These are phyloP conservation scores for Epichloe uncinata DNA, from an alignment of 2,329 filamentous ascomycete species.

Conservation along the genomic window DNA sequence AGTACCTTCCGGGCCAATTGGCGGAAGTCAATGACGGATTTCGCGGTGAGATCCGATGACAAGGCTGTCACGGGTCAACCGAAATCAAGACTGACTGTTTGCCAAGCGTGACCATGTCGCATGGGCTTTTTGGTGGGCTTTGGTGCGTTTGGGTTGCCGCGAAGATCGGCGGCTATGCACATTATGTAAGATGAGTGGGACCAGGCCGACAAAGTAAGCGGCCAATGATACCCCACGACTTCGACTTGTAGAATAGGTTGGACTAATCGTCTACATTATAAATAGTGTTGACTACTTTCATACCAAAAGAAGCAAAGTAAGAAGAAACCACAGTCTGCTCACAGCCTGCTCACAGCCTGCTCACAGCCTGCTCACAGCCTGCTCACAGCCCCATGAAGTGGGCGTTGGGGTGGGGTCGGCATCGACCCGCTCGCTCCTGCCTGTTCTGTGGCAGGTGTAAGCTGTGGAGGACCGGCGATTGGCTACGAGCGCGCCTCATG, in stretches of 20 bases:
- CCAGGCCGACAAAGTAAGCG: background rate
- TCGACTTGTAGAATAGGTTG: background rate
- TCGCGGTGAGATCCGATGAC: background rate
- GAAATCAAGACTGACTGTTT: background rate
- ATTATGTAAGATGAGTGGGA: background rate
- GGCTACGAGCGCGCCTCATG: slow-evolving; percentile 10
- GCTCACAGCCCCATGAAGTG: no score
- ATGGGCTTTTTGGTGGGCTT: no score
- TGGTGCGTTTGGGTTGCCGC: background rate
- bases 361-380: no score
- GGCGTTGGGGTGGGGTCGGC: background rate
- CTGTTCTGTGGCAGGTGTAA: slow-evolving; percentile 6
- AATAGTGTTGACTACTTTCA: no score
- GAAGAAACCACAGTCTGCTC: no score
- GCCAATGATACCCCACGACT: slow-evolving; percentile 1
- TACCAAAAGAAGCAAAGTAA: no score
- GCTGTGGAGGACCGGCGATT: slow-evolving; percentile 13
- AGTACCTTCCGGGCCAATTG: no score
- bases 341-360: no score
- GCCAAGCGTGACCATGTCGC: background rate
- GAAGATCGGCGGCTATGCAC: background rate
- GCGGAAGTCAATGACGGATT: background rate
- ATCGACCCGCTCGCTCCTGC: slow-evolving; percentile 1
- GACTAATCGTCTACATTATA: no score
- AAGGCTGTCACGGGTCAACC: background rate